Conservation (phyloP, 768 basidiomycete species). For the Agrocybe praecox region DNA sequence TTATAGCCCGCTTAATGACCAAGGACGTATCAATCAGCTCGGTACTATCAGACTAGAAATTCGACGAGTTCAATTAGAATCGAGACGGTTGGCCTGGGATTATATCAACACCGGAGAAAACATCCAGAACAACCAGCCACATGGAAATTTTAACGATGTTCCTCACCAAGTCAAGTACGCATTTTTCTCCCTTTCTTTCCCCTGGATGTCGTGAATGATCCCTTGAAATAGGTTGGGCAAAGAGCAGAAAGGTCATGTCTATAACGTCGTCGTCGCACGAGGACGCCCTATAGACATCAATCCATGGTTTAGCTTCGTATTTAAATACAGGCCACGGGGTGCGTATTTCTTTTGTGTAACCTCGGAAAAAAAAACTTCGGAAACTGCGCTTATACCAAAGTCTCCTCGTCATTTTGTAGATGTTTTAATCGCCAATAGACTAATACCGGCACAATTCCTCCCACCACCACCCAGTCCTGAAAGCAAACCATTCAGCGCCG, state of each 20-base stretch:
- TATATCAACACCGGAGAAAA: slow-evolving; percentile 24
- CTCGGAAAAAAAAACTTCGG: no score
- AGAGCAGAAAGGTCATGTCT: neutral
- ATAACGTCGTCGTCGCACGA: slow-evolving; percentile 29
- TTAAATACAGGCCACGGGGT: slow-evolving; percentile 38
- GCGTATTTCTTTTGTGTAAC: slow-evolving; percentile 1
- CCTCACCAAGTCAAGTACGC: no score
- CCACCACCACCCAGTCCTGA: no score
- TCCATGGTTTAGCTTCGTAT: slow-evolving; percentile 31
- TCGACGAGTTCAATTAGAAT: slow-evolving; percentile 28
- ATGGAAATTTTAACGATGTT: neutral
- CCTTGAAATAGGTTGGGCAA: neutral
- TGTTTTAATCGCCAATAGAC: no score
- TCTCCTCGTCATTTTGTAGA: no score
- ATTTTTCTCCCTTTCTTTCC: no score
- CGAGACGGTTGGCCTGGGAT: slow-evolving; percentile 31
- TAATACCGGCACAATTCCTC: no score
- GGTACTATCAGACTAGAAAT: slow-evolving; percentile 34
- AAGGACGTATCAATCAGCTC: slow-evolving; percentile 19
- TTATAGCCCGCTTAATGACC: slow-evolving; percentile 16
- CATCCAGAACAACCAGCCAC: slow-evolving; percentile 11
- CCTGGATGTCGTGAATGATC: no score
- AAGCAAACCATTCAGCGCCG: no score
- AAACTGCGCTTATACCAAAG: no score
- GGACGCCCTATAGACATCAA: slow-evolving; percentile 21